phyloP scores from a whole-genome alignment of 257 asterid genomes.

The Cruciata laevipes region DNA sequence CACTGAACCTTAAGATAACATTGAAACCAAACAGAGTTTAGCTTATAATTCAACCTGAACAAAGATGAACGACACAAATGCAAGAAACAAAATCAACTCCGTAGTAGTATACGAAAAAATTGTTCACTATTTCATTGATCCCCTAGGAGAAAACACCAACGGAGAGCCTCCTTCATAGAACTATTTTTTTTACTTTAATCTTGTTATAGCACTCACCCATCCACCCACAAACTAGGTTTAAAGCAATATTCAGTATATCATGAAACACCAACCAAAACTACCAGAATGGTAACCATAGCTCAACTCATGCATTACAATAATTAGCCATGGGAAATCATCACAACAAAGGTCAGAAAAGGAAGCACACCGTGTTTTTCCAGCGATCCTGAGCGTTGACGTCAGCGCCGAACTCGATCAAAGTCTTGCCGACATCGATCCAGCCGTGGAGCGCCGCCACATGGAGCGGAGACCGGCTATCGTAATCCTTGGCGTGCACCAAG shows the following conservation, averaged over 20 bases:
- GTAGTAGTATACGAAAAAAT: background rate
- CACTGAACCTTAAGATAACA: background rate
- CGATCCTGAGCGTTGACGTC: constrained; percentile 98
- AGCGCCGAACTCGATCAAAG: constrained; percentile 65
- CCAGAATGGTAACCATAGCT: background rate
- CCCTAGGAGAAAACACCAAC: background rate
- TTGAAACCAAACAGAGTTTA: background rate
- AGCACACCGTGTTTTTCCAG: constrained; percentile 81
- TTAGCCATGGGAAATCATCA: background rate
- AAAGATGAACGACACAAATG: background rate
- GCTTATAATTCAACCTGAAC: background rate
- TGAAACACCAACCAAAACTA: background rate
- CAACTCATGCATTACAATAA: background rate
- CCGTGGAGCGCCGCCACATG: constrained; percentile 97
- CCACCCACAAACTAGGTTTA: background rate
- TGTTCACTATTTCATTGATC: background rate
- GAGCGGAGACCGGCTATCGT: constrained; percentile 84
- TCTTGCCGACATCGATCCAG: constrained; percentile 78
- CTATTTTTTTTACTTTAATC: too few relatives aligned
- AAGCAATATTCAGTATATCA: background rate
- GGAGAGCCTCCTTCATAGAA: too few relatives aligned
- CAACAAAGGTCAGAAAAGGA: background rate
- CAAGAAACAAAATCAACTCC: background rate
- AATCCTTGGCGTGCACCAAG: constrained; percentile 81
- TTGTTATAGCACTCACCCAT: background rate